A percentile compares a stretch with the other conserved stretches of the same genome.
Conservation (phyloP, 257 asterid species). For the Solanum arcanum region DNA sequence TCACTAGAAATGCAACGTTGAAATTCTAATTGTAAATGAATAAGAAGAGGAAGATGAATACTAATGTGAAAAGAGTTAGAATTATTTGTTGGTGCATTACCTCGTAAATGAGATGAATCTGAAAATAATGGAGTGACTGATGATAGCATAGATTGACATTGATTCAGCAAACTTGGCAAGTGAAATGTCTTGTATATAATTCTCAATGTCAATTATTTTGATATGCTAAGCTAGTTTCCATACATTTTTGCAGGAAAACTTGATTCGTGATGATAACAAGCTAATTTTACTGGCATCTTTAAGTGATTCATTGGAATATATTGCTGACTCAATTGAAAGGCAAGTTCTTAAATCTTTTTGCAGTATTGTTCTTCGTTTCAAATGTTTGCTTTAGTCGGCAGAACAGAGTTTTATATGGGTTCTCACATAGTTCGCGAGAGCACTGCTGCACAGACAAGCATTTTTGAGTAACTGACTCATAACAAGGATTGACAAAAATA, state of each 20-base stretch:
- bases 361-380: constrained; percentile 1
- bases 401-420: background rate
- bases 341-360: constrained; percentile 21
- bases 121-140: background rate
- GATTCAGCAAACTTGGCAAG: background rate
- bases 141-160: background rate
- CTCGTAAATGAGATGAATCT: background rate
- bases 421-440: background rate
- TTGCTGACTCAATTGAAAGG: constrained; percentile 97
- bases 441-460: background rate
- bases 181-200: background rate
- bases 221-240: background rate
- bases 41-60: background rate
- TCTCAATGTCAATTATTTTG: background rate
- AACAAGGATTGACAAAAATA: background rate
- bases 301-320: constrained; percentile 95
- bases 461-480: background rate
- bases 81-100: background rate
- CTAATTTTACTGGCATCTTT: constrained; percentile 87
- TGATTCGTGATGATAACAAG: constrained; percentile 91
- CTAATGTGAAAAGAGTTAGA: background rate
- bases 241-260: constrained; percentile 60
- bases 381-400: background rate
- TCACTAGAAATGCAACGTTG: background rate
- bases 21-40: background rate